Evolutionary conservation across 768 basidiomycete genomes (phyloP).

Genomic region (Pleurotus sapidus): DNA sequence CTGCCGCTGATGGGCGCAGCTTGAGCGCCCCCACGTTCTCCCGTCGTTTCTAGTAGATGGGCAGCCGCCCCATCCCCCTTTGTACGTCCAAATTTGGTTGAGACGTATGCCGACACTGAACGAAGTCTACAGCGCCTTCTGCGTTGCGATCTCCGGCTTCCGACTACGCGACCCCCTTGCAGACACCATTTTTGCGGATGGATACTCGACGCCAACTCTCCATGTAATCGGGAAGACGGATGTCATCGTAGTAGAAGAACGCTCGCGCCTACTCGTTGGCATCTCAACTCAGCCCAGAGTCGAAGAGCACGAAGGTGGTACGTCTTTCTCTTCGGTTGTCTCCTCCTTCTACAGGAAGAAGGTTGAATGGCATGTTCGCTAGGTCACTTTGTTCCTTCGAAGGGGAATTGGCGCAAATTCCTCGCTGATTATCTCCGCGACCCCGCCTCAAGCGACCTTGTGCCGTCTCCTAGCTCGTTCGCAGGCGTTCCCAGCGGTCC

Average conservation of each 20-base stretch:
- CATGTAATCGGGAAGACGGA: conserved; percentile 80
- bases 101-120: neutral
- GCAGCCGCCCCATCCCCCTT: conserved; percentile 66
- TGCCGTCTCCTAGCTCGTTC: conserved; percentile 39
- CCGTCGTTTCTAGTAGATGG: conserved; percentile 64
- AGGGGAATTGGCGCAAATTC: conserved; percentile 74
- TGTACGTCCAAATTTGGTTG: conserved; percentile 40
- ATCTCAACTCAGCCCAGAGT: conserved; percentile 57
- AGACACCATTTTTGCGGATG: conserved; percentile 44
- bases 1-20: conserved; percentile 18
- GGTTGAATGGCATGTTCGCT: neutral
- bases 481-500: conserved; percentile 27
- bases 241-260: conserved; percentile 68
- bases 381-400: conserved; percentile 87
- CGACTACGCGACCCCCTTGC: conserved; percentile 46
- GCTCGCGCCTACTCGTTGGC: conserved; percentile 54
- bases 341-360: neutral
- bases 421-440: conserved; percentile 62
- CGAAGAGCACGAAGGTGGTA: conserved; percentile 80
- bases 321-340: conserved; percentile 18
- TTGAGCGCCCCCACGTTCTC: conserved; percentile 35
- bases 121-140: conserved; percentile 54
- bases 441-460: conserved; percentile 33
- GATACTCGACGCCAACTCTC: conserved; percentile 68
- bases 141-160: conserved; percentile 76